phyloP scores from a whole-genome alignment of 2,329 filamentous ascomycete genomes.

The Onygena corvina region DNA sequence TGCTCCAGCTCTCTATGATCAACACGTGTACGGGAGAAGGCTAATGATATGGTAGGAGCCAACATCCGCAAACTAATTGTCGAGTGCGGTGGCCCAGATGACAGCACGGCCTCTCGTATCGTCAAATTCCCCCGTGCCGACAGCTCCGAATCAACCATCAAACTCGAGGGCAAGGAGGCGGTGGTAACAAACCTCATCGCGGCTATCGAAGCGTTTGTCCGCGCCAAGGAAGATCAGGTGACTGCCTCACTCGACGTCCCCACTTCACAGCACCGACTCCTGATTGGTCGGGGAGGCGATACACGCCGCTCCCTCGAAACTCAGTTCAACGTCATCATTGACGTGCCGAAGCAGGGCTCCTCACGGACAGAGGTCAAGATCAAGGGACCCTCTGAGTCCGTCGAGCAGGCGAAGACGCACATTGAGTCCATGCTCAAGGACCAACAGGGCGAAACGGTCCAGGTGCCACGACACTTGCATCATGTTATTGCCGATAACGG shows the following conservation, averaged over 20 bases:
- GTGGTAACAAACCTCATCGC: constrained; percentile 82
- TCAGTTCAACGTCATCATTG: constrained; percentile 73
- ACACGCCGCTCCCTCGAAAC: constrained; percentile 73
- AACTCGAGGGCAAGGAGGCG: constrained; percentile 69
- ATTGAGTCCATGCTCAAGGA: constrained; percentile 66
- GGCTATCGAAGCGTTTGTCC: constrained; percentile 67
- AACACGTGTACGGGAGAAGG: not conserved
- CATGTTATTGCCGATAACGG: constrained; percentile 73
- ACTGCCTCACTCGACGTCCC: constrained; percentile 70
- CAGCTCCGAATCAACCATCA: constrained; percentile 68
- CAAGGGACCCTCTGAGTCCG: constrained; percentile 62
- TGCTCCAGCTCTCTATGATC: not conserved
- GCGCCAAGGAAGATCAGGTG: constrained; percentile 72
- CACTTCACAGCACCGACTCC: constrained; percentile 73
- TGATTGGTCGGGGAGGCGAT: constrained; percentile 88
- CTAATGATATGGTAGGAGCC: constrained; percentile 51
- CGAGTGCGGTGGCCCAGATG: constrained; percentile 78
- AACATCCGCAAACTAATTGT: constrained; percentile 78
- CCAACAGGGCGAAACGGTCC: constrained; percentile 76
- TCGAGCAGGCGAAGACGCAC: constrained; percentile 77
- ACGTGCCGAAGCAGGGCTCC: constrained; percentile 81
- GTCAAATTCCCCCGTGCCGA: constrained; percentile 92
- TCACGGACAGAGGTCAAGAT: constrained; percentile 78
- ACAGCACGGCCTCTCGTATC: constrained; percentile 72
- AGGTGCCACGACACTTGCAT: constrained; percentile 70